phyloP scores from a whole-genome alignment of 306 rosid genomes.

The Medicago truncatula region DNA sequence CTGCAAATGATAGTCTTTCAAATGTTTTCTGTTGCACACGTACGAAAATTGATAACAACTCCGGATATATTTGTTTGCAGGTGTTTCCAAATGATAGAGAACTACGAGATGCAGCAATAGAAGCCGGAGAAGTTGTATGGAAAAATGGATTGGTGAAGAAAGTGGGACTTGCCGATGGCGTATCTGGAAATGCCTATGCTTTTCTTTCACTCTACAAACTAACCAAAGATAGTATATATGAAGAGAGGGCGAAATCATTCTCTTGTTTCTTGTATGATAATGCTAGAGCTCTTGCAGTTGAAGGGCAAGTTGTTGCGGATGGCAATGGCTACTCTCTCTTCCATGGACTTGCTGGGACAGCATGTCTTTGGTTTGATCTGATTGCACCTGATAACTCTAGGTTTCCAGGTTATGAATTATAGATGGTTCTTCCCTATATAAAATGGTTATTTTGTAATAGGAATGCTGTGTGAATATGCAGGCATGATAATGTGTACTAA shows the following conservation, averaged over 20 bases:
- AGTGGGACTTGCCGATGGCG: constrained; percentile 87
- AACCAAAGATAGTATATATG: constrained; percentile 69
- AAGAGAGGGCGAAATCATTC: constrained; percentile 83
- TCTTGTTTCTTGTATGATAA: constrained; percentile 69
- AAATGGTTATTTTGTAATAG: background rate
- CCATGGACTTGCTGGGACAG: constrained; percentile 83
- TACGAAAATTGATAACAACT: constrained; percentile 4
- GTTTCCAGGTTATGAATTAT: constrained; percentile 87
- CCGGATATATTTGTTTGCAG: constrained; percentile 42
- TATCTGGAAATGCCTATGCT: constrained; percentile 82
- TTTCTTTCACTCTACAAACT: constrained; percentile 74
- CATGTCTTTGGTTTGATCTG: constrained; percentile 89
- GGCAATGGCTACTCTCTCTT: constrained; percentile 69
- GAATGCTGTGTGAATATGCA: background rate
- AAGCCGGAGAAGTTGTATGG: constrained; percentile 97
- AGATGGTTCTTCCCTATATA: constrained; percentile 38
- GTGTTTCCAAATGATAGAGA: constrained; percentile 74
- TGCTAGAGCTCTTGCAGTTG: constrained; percentile 41
- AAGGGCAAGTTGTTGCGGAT: constrained; percentile 26
- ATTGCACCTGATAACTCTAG: constrained; percentile 63
- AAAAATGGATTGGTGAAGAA: constrained; percentile 83
- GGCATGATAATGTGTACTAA: constrained; percentile 1
- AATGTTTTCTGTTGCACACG: no score
- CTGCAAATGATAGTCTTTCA: no score
- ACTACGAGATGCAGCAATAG: constrained; percentile 88